phyloP scores from a whole-genome alignment of 768 basidiomycete genomes.

The Tubosaeta sp. region DNA sequence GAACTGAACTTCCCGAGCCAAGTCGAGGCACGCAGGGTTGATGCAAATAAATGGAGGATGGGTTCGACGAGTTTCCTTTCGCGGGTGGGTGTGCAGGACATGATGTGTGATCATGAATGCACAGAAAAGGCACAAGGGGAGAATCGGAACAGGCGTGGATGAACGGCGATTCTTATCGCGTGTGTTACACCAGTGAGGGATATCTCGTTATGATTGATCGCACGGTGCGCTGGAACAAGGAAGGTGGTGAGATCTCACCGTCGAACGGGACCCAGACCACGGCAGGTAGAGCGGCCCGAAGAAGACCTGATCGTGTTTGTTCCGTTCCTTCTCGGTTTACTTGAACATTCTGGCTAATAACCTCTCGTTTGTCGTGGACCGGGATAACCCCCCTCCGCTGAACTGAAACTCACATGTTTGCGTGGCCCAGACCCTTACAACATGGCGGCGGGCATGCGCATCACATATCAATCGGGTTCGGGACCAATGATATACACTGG shows the following conservation, averaged over 20 bases:
- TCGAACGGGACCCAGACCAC: background rate
- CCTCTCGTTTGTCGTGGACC: background rate
- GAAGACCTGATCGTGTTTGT: background rate
- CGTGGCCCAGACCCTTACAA: too few relatives aligned
- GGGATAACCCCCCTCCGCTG: background rate
- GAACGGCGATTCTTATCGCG: background rate
- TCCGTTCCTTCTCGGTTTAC: background rate
- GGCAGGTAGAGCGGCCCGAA: background rate
- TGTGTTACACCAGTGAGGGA: background rate
- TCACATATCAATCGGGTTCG: background rate
- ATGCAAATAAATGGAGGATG: background rate
- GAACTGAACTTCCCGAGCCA: background rate
- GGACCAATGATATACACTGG: too few relatives aligned
- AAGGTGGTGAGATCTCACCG: background rate
- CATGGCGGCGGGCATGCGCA: too few relatives aligned
- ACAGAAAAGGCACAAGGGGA: conserved; percentile 13
- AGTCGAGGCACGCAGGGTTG: conserved; percentile 2
- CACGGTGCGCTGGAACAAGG: background rate
- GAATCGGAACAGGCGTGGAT: background rate
- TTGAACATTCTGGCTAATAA: background rate
- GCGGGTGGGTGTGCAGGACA: background rate
- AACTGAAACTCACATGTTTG: background rate
- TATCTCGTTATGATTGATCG: background rate
- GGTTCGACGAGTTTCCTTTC: conserved; percentile 12
- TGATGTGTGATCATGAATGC: background rate